Evolutionary conservation across 257 asterid species (phyloP).

Genomic region (Solanum verrucosum): DNA sequence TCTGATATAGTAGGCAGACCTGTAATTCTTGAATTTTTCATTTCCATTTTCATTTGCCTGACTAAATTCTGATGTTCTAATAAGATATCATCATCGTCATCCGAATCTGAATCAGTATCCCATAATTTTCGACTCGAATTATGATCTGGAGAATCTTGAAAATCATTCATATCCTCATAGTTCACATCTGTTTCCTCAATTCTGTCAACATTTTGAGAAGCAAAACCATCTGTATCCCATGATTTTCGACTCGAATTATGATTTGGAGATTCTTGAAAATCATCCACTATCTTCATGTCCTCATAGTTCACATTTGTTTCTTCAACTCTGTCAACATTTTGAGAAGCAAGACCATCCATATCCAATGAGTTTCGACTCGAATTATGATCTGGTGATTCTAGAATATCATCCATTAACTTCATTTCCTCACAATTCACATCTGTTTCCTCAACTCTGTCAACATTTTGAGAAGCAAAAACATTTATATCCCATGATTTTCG

Average conservation of each 20-base stretch:
- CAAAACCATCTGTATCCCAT: conserved; percentile 18
- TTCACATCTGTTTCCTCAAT: neutral
- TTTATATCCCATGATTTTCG: conserved; percentile 19
- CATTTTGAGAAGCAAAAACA: neutral
- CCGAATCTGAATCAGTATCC: conserved; percentile 31
- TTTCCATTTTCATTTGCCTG: conserved; percentile 74
- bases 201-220: conserved; percentile 1
- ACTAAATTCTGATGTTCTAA: conserved; percentile 62
- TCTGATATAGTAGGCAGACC: conserved; percentile 89
- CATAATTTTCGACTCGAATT: neutral
- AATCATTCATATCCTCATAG: neutral
- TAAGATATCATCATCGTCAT: conserved; percentile 55
- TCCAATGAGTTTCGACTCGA: conserved; percentile 13
- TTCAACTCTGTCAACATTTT: neutral
- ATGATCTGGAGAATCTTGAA: neutral
- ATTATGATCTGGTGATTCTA: neutral
- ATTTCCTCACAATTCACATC: neutral
- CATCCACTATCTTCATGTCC: conserved; percentile 1
- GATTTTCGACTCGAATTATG: neutral
- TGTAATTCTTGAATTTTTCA: conserved; percentile 38
- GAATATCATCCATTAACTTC: neutral
- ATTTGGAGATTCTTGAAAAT: neutral
- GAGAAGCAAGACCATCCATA: conserved; percentile 2
- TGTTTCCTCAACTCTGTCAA: neutral
- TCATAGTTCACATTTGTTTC: neutral